A percentile compares a stretch with the other conserved stretches of the same genome.
Conservation (phyloP, 1,284 basidiomycete genomes). For the Ceratobasidium sp. region DNA sequence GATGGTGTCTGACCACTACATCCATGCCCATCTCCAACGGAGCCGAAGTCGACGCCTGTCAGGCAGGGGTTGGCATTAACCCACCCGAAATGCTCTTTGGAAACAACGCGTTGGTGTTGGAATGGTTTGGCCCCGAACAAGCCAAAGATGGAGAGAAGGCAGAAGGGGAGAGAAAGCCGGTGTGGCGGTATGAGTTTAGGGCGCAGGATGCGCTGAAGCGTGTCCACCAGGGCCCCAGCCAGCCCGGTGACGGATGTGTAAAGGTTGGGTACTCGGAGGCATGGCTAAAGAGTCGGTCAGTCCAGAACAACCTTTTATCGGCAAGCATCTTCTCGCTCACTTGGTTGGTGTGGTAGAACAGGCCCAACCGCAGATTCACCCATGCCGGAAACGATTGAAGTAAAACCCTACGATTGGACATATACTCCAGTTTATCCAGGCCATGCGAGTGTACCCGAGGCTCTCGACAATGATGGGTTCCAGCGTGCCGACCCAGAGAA, state of each 20-base stretch:
- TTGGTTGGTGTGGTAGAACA: conserved; percentile 57
- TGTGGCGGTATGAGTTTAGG: conserved; percentile 73
- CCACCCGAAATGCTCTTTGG: conserved; percentile 98
- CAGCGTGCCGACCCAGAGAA: conserved; percentile 61
- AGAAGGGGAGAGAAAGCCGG: conserved; percentile 54
- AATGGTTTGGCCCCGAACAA: conserved; percentile 34
- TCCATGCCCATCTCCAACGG: conserved; percentile 80
- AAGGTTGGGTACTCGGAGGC: conserved; percentile 94
- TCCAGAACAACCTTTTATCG: background rate
- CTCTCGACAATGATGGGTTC: conserved; percentile 54
- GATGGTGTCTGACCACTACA: conserved; percentile 69
- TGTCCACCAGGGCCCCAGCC: conserved; percentile 80
- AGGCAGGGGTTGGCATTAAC: conserved; percentile 70
- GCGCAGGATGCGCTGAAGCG: conserved; percentile 71
- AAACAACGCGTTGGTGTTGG: conserved; percentile 74
- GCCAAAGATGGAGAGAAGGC: conserved; percentile 28
- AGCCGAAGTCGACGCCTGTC: conserved; percentile 71
- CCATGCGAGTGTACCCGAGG: conserved; percentile 52
- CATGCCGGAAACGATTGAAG: conserved; percentile 73
- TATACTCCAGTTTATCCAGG: conserved; percentile 91
- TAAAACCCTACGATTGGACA: conserved; percentile 97
- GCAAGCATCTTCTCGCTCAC: background rate
- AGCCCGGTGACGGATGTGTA: conserved; percentile 82
- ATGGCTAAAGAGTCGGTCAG: conserved; percentile 87
- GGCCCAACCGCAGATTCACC: conserved; percentile 67